phyloP scores from a whole-genome alignment of 169 alveolate genomes.

The Besnoitia besnoiti region DNA sequence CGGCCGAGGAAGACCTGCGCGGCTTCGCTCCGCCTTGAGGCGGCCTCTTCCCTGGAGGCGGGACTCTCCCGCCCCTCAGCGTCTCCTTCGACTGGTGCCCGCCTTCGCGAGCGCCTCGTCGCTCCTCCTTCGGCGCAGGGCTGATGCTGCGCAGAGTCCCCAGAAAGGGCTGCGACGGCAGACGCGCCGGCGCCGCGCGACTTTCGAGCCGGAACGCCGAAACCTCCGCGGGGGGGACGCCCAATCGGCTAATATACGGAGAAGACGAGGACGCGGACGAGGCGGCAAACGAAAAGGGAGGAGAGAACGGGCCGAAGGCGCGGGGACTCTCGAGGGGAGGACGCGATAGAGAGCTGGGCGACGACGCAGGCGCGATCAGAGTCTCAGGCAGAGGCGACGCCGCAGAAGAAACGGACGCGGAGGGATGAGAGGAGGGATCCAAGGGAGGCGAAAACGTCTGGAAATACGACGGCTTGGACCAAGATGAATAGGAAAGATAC shows the following conservation, averaged over 20 bases:
- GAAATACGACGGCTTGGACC: background rate
- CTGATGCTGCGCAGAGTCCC: conserved; percentile 4
- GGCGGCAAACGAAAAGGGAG: background rate
- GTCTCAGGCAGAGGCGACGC: background rate
- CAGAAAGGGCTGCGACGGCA: background rate
- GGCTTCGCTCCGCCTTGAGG: background rate
- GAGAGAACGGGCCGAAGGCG: background rate
- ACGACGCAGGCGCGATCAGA: background rate
- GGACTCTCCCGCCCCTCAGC: background rate
- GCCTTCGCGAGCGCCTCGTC: background rate
- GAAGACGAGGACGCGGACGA: background rate
- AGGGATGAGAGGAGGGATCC: background rate
- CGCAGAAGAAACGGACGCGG: background rate
- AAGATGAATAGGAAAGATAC: background rate
- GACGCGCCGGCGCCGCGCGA: background rate
- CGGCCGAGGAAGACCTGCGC: too few species aligned
- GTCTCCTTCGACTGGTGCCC: too few species aligned
- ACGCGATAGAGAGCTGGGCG: background rate
- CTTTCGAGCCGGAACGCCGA: background rate
- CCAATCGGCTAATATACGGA: background rate
- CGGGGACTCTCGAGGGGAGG: background rate
- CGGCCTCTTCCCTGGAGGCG: background rate
- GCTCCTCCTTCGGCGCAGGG: background rate
- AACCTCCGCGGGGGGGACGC: background rate
- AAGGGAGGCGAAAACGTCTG: background rate